Base-by-base conservation (phyloP, 164 flowering plant genomes). In the Nelumbo lutea region DNA sequence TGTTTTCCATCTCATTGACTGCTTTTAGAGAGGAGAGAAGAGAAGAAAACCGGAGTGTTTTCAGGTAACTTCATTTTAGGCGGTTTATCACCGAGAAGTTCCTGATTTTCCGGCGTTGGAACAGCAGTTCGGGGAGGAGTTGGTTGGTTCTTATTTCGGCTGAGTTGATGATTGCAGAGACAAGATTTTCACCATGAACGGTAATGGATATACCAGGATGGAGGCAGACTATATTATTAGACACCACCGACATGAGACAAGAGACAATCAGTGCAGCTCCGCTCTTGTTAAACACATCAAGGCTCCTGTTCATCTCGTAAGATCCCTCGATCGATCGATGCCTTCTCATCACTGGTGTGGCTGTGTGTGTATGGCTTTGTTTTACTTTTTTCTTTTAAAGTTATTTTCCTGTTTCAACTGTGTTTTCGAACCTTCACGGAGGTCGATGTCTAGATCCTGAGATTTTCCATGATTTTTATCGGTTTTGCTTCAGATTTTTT, bases 221-320 rank as follows among this genome's bases (percentile, higher is more conserved):
- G 86, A 80, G 75, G 46, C 64, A n/a, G 91, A 87, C 68, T 82
- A 76, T 72, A 75, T 83, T 50, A 40, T 81, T 75, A 83, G 84
- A 59, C 83, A 83, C 69, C 91, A 89, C 66, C 74, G 68, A 71
- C 91, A 89, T 63, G 81, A 84, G 48, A 74, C 70, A 27, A 73
- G 64, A 2, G 86, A 78, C 27, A 78, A 84, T 68, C 94, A 89
- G 86, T 87, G 91, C 67, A 78, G 75, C 50, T 86, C 94, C 3
- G 76, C 83, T 55, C 81, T 89, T 41, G 76, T 80, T 51, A 87
- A 84, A 65, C 91, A 83, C 78, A 83, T 89, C 87, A 84, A 75
- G 61, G 91, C 91, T 62, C 91, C 91, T n/a, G 79, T 86, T 76
- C 85, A 52, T 72, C 91, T 89, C 51, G 91, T 89, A 78, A 63